These are phyloP conservation scores for Sambucus nigra DNA, from an alignment of 129 eudicot species.

Conservation along the genomic window DNA sequence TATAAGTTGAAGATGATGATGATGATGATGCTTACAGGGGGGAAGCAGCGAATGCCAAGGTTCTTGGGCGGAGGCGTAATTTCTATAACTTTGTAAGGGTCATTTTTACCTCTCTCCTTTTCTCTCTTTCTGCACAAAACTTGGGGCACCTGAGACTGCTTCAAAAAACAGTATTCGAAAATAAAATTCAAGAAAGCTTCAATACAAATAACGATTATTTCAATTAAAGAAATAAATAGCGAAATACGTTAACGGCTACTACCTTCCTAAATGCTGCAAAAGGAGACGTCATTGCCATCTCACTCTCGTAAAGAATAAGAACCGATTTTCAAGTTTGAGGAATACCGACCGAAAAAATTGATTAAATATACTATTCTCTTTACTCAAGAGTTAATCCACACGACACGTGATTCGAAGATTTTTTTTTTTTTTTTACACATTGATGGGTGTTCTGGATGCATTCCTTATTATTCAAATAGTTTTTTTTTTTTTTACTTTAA, in stretches of 20 bases:
- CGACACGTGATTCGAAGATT: no score
- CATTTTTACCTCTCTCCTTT: slow-evolving; percentile 52
- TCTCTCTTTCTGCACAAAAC: slow-evolving; percentile 67
- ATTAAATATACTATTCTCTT: no score
- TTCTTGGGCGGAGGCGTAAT: slow-evolving; percentile 80
- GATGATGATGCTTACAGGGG: slow-evolving; percentile 41
- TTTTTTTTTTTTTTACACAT: no score
- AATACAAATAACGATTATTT: neutral
- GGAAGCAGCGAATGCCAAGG: slow-evolving; percentile 85
- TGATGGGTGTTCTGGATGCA: no score
- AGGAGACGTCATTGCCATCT: slow-evolving; percentile 37
- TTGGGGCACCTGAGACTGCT: slow-evolving; percentile 34
- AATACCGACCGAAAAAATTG: slow-evolving; percentile 9
- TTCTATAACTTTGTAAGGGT: slow-evolving; percentile 80
- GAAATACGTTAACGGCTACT: neutral
- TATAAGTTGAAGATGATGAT: neutral
- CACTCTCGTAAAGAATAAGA: no score
- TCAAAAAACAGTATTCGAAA: neutral
- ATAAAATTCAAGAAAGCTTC: slow-evolving; percentile 1
- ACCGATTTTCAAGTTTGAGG: neutral
- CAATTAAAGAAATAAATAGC: neutral
- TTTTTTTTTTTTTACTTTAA: no score
- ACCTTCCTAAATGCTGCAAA: slow-evolving; percentile 32
- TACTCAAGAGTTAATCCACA: no score
- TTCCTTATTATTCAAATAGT: no score